Conservation (phyloP, 2,329 filamentous ascomycete genomes). For the Colletotrichum eleusines region DNA sequence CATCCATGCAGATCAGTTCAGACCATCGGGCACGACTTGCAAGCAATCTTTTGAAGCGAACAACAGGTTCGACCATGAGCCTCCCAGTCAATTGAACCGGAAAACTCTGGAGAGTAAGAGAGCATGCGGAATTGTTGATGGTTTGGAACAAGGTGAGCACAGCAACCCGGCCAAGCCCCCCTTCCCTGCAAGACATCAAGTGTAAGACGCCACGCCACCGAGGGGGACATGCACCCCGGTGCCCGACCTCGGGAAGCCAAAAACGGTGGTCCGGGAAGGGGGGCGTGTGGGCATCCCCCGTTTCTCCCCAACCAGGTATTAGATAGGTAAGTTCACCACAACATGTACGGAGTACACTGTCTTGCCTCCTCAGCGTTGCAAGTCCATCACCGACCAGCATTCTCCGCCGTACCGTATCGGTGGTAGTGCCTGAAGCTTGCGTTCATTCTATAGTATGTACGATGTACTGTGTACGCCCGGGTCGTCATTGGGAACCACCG, state of each 20-base stretch:
- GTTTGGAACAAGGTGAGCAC: background rate
- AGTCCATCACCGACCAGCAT: background rate
- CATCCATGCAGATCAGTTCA: conserved; percentile 5
- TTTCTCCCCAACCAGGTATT: background rate
- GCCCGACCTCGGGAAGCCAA: conserved; percentile 21
- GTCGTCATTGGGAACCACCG: background rate
- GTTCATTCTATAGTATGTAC: conserved; percentile 5
- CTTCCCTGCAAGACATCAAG: background rate
- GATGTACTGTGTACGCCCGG: no score
- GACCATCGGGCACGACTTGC: conserved; percentile 5
- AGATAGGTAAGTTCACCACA: background rate
- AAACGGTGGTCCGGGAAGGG: conserved; percentile 19
- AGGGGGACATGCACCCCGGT: background rate
- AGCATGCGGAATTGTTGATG: background rate
- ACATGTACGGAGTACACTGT: background rate
- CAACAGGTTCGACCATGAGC: background rate
- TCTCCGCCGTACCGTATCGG: background rate
- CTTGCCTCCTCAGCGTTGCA: background rate
- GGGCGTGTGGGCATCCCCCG: background rate
- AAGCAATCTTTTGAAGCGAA: background rate
- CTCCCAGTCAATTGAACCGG: background rate
- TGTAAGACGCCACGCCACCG: background rate
- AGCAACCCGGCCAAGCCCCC: background rate
- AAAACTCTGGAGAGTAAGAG: background rate
- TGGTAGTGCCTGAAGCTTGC: background rate